Percentiles rank a stretch among this genome's conserved stretches.
phyloP scores from a whole-genome alignment of 257 asterid species.

The Nicotiana sylvestris region DNA sequence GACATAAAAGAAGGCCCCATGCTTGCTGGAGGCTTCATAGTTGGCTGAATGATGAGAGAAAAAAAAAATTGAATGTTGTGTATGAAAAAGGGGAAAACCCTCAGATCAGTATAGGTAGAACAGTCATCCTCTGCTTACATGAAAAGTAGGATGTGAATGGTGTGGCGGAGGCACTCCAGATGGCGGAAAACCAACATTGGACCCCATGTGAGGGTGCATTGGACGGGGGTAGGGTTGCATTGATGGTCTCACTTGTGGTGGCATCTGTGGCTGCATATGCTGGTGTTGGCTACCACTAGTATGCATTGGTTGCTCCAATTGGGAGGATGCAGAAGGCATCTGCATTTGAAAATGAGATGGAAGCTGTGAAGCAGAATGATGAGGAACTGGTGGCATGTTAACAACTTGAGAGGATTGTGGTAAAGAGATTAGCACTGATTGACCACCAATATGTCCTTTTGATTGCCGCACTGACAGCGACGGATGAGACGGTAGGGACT shows the following conservation, averaged over 20 bases:
- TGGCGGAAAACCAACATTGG: slow-evolving; percentile 64
- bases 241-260: slow-evolving; percentile 61
- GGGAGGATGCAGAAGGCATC: slow-evolving; percentile 47
- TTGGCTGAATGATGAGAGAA: slow-evolving; percentile 48
- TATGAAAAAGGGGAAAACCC: neutral
- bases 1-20: slow-evolving; percentile 70
- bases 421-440: slow-evolving; percentile 40
- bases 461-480: slow-evolving; percentile 48
- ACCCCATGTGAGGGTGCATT: slow-evolving; percentile 67
- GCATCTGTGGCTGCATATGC: slow-evolving; percentile 65
- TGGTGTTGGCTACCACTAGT: slow-evolving; percentile 49
- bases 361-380: slow-evolving; percentile 54
- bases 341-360: slow-evolving; percentile 58
- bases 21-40: slow-evolving; percentile 55
- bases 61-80: slow-evolving; percentile 12
- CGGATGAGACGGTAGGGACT: slow-evolving; percentile 48
- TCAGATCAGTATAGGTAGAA: neutral
- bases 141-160: slow-evolving; percentile 71
- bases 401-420: slow-evolving; percentile 61
- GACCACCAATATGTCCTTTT: slow-evolving; percentile 47
- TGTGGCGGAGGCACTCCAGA: slow-evolving; percentile 66
- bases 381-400: slow-evolving; percentile 51
- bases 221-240: slow-evolving; percentile 61
- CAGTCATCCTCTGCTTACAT: slow-evolving; percentile 43
- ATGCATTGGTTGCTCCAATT: slow-evolving; percentile 63